Evolutionary conservation across 2,329 filamentous ascomycete genomes (phyloP), one percentile per base, ranked within the genome.

Genomic region (Xylogone sp.): DNA sequence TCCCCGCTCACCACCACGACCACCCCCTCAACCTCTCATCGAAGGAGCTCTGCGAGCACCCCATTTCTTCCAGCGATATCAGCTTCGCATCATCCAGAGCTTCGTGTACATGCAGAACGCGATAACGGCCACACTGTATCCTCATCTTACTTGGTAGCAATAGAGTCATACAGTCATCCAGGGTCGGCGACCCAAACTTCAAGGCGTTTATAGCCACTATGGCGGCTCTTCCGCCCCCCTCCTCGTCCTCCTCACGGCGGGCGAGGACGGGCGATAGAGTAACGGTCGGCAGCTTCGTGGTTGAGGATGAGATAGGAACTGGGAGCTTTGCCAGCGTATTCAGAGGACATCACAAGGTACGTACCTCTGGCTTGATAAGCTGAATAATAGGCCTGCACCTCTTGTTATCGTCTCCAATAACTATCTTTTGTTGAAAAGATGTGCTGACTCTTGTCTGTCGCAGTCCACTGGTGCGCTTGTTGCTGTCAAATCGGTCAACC

Each of bases 281-380:
- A 55, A 69, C 94, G 63, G 90, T 91, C 60, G 84, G 87, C 65
- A 59, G 58, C 12, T 97, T 95, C 71, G 81, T 82, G 63, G 85
- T 93, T 64, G 83, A 91, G 62, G 85, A 88, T 61, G 90, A 97
- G 74, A 97, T 97, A 68, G 94, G 94, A 57, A 94, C 94, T 74
- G 94, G 94, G 56, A 97, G 94, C 75, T 99, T 97, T 76, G 94
- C 94, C 59, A 91, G 91, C 60, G 94, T 99, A 59, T 97, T 94
- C 69, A 83, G 88, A 68, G 91, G 89, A 58, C 84, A 85, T 62
- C 89, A 95, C 72, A 87, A 87, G 74, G 91, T 96, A 74, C 72
- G 85, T 73, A 39, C 21, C 39, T n/a, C 16, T 46, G 16, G 10
- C 49, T 45, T 34, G 19, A 16, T 39, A 42, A 47, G 50, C 44